Conservation (phyloP, 2,329 filamentous ascomycete genomes). For the Pseudogymnoascus destructans region DNA sequence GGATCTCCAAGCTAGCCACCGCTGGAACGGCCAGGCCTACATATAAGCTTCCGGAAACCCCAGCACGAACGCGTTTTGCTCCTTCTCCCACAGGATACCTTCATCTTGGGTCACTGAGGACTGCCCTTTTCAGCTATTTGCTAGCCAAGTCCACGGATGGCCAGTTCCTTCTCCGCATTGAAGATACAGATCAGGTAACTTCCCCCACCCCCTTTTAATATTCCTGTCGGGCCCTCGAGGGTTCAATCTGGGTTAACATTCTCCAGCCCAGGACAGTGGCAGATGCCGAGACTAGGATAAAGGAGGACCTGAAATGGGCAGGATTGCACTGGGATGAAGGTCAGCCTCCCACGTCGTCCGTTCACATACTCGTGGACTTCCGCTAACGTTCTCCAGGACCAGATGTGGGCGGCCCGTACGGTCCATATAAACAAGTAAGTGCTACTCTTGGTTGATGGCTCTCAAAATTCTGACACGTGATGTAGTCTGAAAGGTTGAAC, state of each 20-base stretch:
- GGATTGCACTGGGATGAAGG: constrained; percentile 90
- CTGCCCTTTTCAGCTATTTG: constrained; percentile 90
- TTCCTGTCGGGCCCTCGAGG: constrained; percentile 13
- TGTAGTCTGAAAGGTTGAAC: constrained; percentile 61
- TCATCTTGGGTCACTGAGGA: constrained; percentile 81
- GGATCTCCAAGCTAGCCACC: not conserved
- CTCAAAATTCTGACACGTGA: constrained; percentile 4
- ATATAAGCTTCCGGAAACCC: constrained; percentile 33
- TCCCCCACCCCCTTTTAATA: constrained; percentile 5
- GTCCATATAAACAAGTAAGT: constrained; percentile 70
- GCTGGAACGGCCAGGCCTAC: constrained; percentile 9
- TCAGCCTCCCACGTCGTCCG: constrained; percentile 22
- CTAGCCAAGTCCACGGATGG: constrained; percentile 79
- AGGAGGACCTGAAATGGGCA: constrained; percentile 74
- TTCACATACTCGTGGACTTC: not conserved
- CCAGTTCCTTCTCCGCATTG: constrained; percentile 79
- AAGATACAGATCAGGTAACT: constrained; percentile 82
- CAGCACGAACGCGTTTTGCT: constrained; percentile 75
- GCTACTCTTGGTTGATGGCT: not conserved
- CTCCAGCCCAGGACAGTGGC: constrained; percentile 63
- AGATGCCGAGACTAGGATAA: constrained; percentile 66
- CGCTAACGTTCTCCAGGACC: constrained; percentile 43
- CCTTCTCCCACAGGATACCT: constrained; percentile 91
- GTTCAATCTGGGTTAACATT: constrained; percentile 23
- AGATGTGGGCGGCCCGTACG: constrained; percentile 63